phyloP scores from a whole-genome alignment of 2,329 filamentous ascomycete genomes.

The Colletotrichum sp. region DNA sequence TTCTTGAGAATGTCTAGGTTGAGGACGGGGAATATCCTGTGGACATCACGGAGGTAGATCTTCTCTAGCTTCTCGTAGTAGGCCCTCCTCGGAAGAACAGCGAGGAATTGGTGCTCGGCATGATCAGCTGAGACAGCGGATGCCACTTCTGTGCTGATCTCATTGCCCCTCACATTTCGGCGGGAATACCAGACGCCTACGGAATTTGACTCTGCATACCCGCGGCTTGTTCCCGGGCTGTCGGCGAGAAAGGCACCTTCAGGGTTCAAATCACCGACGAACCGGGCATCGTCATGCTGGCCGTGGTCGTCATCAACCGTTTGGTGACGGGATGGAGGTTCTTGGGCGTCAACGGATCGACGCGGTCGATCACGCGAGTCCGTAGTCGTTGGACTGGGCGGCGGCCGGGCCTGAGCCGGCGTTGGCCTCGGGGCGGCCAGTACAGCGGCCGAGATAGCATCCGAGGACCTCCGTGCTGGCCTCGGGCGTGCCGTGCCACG shows the following conservation, averaged over 20 bases:
- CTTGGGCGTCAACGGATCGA: not conserved
- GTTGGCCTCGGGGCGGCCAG: not conserved
- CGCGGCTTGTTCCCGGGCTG: conserved; percentile 6
- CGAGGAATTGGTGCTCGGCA: conserved; percentile 4
- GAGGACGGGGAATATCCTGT: conserved; percentile 26
- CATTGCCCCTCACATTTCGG: not conserved
- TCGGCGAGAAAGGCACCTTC: conserved; percentile 28
- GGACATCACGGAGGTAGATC: conserved; percentile 14
- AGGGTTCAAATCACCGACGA: conserved; percentile 27
- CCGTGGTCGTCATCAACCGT: conserved; percentile 4
- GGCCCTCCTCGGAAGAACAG: not conserved
- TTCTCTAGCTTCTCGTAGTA: conserved; percentile 24
- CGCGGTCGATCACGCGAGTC: not conserved
- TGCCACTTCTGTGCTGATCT: not conserved
- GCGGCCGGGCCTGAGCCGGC: not conserved
- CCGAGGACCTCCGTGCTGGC: not conserved
- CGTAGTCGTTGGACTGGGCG: not conserved
- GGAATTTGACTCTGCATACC: conserved; percentile 13
- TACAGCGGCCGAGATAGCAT: not conserved
- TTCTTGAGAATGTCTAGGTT: conserved; percentile 23
- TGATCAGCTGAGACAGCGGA: conserved; percentile 6
- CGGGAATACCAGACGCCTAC: conserved; percentile 23
- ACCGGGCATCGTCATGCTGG: conserved; percentile 17
- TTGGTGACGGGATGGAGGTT: not conserved
- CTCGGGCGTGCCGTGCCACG: not conserved